Percentiles rank a stretch among this genome's conserved stretches.
phyloP scores from a whole-genome alignment of 2,329 filamentous ascomycete genomes.

The Fusarium sp. region DNA sequence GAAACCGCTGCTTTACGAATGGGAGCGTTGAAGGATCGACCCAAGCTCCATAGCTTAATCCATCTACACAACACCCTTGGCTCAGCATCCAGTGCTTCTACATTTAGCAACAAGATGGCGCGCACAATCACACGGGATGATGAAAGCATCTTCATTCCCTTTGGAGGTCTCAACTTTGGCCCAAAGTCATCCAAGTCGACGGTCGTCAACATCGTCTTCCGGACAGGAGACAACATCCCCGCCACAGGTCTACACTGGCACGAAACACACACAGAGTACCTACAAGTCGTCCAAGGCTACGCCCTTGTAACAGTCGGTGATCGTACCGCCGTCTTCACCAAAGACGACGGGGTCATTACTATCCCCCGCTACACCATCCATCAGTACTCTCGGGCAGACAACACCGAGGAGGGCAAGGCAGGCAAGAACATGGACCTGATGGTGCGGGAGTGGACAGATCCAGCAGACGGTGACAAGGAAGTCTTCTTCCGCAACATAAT shows the following conservation, averaged over 20 bases:
- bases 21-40: not conserved
- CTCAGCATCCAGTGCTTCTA: not conserved
- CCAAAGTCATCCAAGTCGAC: not conserved
- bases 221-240: slow-evolving; percentile 18
- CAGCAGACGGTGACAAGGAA: slow-evolving; percentile 41
- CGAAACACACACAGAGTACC: slow-evolving; percentile 36
- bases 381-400: slow-evolving; percentile 40
- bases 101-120: slow-evolving; percentile 5
- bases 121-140: slow-evolving; percentile 25
- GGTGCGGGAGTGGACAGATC: slow-evolving; percentile 45
- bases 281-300: slow-evolving; percentile 39
- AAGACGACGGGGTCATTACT: slow-evolving; percentile 38
- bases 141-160: slow-evolving; percentile 21
- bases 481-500: slow-evolving; percentile 44
- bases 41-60: not conserved
- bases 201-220: slow-evolving; percentile 24
- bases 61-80: not conserved
- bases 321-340: slow-evolving; percentile 34
- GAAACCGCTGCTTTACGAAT: too few relatives aligned
- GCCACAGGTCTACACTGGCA: slow-evolving; percentile 41
- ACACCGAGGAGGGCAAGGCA: slow-evolving; percentile 22
- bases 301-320: slow-evolving; percentile 42
- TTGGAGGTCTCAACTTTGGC: slow-evolving; percentile 27
- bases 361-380: slow-evolving; percentile 41
- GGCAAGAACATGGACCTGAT: slow-evolving; percentile 31